phyloP scores from a whole-genome alignment of 1,284 basidiomycete species.

The Entoloma clypeatum region DNA sequence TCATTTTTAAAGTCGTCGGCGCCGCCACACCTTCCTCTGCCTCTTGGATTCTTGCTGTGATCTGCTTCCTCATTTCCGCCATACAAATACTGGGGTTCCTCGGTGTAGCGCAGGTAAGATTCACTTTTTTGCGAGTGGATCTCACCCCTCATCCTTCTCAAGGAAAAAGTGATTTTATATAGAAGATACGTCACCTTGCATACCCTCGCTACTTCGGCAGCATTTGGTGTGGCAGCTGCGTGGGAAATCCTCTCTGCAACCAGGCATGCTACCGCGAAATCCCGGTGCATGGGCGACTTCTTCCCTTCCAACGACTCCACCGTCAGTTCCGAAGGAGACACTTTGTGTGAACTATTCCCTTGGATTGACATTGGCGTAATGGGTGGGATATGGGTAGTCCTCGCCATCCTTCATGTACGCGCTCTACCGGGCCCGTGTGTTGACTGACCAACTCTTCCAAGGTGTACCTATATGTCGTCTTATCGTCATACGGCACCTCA shows the following conservation, averaged over 20 bases:
- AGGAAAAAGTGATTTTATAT: constrained; percentile 80
- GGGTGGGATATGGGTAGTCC: constrained; percentile 78
- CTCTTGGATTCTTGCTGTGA: constrained; percentile 67
- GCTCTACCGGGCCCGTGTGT: not conserved
- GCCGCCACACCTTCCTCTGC: constrained; percentile 75
- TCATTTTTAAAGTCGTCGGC: constrained; percentile 65
- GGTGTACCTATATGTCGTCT: constrained; percentile 67
- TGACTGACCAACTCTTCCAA: constrained; percentile 26
- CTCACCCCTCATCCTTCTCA: constrained; percentile 9
- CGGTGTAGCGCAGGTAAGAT: constrained; percentile 68
- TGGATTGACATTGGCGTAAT: constrained; percentile 93
- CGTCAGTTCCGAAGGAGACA: constrained; percentile 51
- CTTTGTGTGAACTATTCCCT: constrained; percentile 81
- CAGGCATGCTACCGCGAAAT: constrained; percentile 67
- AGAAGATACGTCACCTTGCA: constrained; percentile 75
- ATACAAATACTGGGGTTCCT: constrained; percentile 80
- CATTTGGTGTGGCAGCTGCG: constrained; percentile 73
- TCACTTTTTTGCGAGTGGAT: constrained; percentile 3
- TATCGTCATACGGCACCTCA: constrained; percentile 68
- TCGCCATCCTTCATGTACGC: constrained; percentile 70
- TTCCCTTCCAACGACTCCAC: constrained; percentile 40
- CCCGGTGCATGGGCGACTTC: constrained; percentile 62
- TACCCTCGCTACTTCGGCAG: constrained; percentile 49
- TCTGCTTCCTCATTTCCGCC: constrained; percentile 70
- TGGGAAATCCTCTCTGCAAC: constrained; percentile 79